Base-by-base conservation (phyloP, 805 yeast genomes). In the Ascoidea rubescens region DNA sequence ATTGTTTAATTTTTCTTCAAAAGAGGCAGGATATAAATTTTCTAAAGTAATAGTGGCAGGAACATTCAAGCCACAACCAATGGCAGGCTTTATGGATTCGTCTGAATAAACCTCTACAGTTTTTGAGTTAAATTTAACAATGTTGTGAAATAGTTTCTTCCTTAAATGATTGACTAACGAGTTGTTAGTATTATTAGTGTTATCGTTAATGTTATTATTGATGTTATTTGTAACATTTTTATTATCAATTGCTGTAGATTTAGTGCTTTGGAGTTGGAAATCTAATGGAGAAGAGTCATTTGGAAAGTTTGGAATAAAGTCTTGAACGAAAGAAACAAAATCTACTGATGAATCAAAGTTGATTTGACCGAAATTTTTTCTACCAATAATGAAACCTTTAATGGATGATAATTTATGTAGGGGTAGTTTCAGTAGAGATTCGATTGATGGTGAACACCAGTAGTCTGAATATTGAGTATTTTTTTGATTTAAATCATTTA, bases 11-110 rank as follows among this genome's bases (percentile, higher is more conserved):
- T 37, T 46, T 50, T 57, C 62, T 1, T 53, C 50, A 7, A 66
- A 31, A 16, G 33, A 46, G 21, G 50, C 59, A 3, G 90, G 88
- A 55, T 69, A 77, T 31, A 81, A 71, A 46, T 75, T 75, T 59
- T 83, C 87, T 46, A 85, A 58, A 0, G 87, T 78, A 5, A 85
- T 77, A 0, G 82, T 80, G 0, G 93, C 88, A 5, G 90, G 90
- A 17, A 84, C 85, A 60, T 86, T 86, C 51, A 86, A 61, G 0
- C 90, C 93, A 52, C 71, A 65, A 0, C 93, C 93, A 46, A 76
- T 62, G 0, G 80, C 71, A 1, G 89, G 89, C 52, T 81, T 78
- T 1, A 55, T 58, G 2, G 60, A 51, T n/a, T 66, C 73, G 37
- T 76, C 75, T n/a, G 80, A 78, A 58, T 84, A 83, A 0, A 83